These are phyloP conservation scores for Cylindrotheca fusiformis DNA, from an alignment of 108 stramenopile genomes.

Conservation along the genomic window DNA sequence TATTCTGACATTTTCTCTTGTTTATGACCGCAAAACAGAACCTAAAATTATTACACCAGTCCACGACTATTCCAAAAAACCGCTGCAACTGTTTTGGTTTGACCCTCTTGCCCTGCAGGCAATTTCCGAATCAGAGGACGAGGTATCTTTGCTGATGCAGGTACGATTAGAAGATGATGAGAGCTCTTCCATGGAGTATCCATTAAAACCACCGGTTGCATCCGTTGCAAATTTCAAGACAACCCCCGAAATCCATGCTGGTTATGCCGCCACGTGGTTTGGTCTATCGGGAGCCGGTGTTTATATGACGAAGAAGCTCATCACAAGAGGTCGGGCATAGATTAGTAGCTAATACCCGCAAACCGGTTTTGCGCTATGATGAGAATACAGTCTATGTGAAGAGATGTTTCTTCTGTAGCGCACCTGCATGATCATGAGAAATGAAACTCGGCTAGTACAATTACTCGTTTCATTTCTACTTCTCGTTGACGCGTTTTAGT, in stretches of 20 bases:
- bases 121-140: constrained; percentile 34
- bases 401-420: too few relatives aligned
- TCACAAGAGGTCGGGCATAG: constrained; percentile 46
- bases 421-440: too few relatives aligned
- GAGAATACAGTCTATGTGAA: too few relatives aligned
- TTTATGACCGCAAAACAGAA: constrained; percentile 8
- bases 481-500: too few relatives aligned
- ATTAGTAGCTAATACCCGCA: too few relatives aligned
- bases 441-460: too few relatives aligned
- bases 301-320: constrained; percentile 79
- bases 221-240: constrained; percentile 77
- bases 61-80: constrained; percentile 38
- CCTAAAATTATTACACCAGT: constrained; percentile 39
- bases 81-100: constrained; percentile 72
- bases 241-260: constrained; percentile 72
- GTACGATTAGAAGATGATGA: constrained; percentile 14
- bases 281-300: constrained; percentile 78
- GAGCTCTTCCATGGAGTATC: constrained; percentile 13
- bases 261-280: constrained; percentile 88
- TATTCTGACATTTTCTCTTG: background rate
- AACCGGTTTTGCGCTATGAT: too few relatives aligned
- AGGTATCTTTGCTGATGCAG: constrained; percentile 22
- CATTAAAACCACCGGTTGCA: constrained; percentile 39
- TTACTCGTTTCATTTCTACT: too few relatives aligned
- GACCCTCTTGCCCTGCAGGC: constrained; percentile 62